These are phyloP conservation scores for Trametes coccinea DNA, from an alignment of 768 basidiomycete genomes.

Conservation along the genomic window DNA sequence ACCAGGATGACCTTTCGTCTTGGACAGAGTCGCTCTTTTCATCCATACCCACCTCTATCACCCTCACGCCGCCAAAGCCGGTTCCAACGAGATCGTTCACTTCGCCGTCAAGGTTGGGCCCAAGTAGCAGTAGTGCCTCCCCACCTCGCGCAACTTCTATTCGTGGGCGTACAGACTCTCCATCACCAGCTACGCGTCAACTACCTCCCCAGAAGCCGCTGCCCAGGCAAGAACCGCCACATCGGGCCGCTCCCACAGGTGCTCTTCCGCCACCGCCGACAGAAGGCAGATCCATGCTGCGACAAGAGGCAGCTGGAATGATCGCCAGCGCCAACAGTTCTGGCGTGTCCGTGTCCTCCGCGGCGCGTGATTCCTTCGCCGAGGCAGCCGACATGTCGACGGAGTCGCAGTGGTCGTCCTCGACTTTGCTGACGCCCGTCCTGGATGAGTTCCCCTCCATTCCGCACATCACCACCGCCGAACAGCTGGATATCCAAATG, in stretches of 20 bases:
- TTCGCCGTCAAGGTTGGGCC: neutral
- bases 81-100: neutral
- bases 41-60: conserved; percentile 42
- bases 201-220: conserved; percentile 26
- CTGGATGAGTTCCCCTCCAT: conserved; percentile 21
- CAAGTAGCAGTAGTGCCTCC: neutral
- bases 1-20: conserved; percentile 50
- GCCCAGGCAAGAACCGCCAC: conserved; percentile 19
- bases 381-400: conserved; percentile 4
- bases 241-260: conserved; percentile 6
- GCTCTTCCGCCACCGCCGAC: conserved; percentile 20
- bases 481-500: conserved; percentile 11
- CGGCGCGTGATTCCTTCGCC: conserved; percentile 7
- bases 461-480: conserved; percentile 11
- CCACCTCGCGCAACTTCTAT: conserved; percentile 9
- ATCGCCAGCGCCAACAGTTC: conserved; percentile 3
- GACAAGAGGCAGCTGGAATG: conserved; percentile 25
- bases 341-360: neutral
- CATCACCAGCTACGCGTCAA: conserved; percentile 6
- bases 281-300: conserved; percentile 19
- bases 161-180: conserved; percentile 9
- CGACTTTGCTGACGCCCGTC: conserved; percentile 17
- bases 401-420: conserved; percentile 18
- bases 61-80: conserved; percentile 18
- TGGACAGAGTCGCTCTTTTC: conserved; percentile 59